These are phyloP conservation scores for Bacidia gigantensis DNA, from an alignment of 495 filamentous ascomycete genomes.

Conservation along the genomic window DNA sequence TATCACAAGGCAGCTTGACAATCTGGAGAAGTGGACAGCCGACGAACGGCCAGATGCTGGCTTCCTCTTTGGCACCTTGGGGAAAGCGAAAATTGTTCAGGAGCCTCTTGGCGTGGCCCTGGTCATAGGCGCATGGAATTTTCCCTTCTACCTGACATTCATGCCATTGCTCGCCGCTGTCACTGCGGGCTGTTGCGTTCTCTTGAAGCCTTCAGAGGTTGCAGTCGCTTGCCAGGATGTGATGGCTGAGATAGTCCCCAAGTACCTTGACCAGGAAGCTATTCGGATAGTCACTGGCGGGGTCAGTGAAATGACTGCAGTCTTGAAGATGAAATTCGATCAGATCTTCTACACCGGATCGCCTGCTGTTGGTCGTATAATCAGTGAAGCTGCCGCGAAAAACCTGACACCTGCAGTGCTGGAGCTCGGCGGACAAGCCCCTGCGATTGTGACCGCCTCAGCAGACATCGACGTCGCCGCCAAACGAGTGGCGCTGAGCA, in stretches of 20 bases:
- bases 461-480: slow-evolving; percentile 15
- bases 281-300: slow-evolving; percentile 12
- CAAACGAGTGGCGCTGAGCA: slow-evolving; percentile 12
- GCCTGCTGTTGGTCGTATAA: slow-evolving; percentile 4
- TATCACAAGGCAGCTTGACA: slow-evolving; percentile 3
- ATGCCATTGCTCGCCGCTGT: slow-evolving; percentile 3
- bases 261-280: slow-evolving; percentile 12
- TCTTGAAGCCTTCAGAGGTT: slow-evolving; percentile 13
- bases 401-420: slow-evolving; percentile 16
- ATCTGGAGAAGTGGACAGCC: slow-evolving; percentile 15
- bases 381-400: slow-evolving; percentile 17
- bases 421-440: slow-evolving; percentile 17
- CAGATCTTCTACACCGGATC: slow-evolving; percentile 16
- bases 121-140: slow-evolving; percentile 31
- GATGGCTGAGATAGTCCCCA: slow-evolving; percentile 9
- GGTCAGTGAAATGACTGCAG: slow-evolving; percentile 3
- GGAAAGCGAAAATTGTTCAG: slow-evolving; percentile 7
- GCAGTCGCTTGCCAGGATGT: slow-evolving; percentile 4
- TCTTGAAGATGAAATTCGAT: slow-evolving; percentile 16
- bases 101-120: slow-evolving; percentile 26
- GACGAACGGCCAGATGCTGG: slow-evolving; percentile 12
- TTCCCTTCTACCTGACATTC: slow-evolving; percentile 15
- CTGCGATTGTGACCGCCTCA: slow-evolving; percentile 15
- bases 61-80: slow-evolving; percentile 13
- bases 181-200: slow-evolving; percentile 4